Base-by-base conservation (phyloP, 2,329 filamentous ascomycete genomes). In the Boeremia lycopersici region DNA sequence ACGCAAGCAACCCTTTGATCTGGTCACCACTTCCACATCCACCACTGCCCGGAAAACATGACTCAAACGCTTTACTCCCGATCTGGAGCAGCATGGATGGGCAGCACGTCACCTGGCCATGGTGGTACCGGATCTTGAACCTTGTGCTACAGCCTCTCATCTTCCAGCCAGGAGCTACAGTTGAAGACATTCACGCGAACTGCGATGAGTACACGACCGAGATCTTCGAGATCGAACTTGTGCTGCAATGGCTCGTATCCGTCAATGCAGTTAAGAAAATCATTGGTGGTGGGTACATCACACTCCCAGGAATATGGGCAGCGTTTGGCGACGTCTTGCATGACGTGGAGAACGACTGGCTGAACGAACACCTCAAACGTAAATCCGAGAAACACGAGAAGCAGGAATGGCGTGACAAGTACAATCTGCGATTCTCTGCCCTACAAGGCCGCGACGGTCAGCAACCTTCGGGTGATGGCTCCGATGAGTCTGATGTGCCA, bases 81-180 rank as follows among this genome's bases (percentile, higher is more conserved):
- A 81, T 90, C 47, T 93, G 89, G 89, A 83, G 85, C 47, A 87
- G 89, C 69, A 86, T 92, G 56, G 84, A 88, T 56, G 86, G 84
- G 7, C 76, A 81, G 6, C 64, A 84, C 0, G 81, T 90, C 56
- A 71, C 61, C 13, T 73, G 71, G n/a, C 74, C 77, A 0, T 81
- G 86, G 49, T 92, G 89, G 88, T 81, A 83, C 48, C 82, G 85
- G 59, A 79, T 88, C 10, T 70, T 91, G 4, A 81, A 84, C 4
- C 82, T 86, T 5, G 79, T 90, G 2, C 77, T 86, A 30, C 86
- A 89, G 57, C 77, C 83, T 28, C 73, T 89, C 30, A 85, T 87
- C 1, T 86, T 84, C 15, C 80, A 87, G 52, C 84, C 88, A 0
- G 83, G 86, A 0, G 77, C 85, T 59, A 80, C 78, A 2, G 74